Base-by-base conservation (phyloP, 305 asterid species). In the Fraxinus paxiana region DNA sequence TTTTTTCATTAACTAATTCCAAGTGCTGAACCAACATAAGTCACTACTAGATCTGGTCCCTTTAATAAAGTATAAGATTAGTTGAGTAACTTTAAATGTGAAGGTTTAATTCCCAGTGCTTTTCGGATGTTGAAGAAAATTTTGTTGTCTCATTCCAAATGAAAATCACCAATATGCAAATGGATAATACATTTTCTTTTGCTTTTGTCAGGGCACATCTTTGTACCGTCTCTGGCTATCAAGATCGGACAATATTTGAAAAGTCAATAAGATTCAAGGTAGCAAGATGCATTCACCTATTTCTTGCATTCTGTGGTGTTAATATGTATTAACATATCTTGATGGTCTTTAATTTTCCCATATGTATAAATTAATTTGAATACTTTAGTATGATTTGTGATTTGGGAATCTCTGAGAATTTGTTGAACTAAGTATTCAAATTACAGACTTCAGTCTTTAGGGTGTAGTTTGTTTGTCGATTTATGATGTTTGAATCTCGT, bases 211-310 rank as follows among this genome's bases (percentile, higher is more conserved):
- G 99, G 99, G 80, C 73, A 65, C 97, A 91, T 81, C 77, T 91
- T 54, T 87, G 92, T 77, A 90, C 98, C 43, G 92, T 95, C 77
- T 88, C 96, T 82, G 97, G 98, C 82, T 94, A 91, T 89, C 99
- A 96, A 75, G 95, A 92, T 83, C 92, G 97, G 54, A 94, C 98
- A 72, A 87, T 96, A 79, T 96, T 96, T 85, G 87, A 28, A 28
- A 28, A 28, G 30, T 92, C 79, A 89, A 94, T 73, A 94, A 97
- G 99, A 1, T 31, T 94, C 98, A 79, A 90, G 97, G 99, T 96
- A 86, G 46, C 81, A 30, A 78, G 61, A 35, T 82, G 38, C 9
- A 12, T 28, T 67, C 41, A 67, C 31, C 80, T n/a, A 75, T 77
- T 78, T 37, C 65, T 59, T 48, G 3, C 75, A n/a, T 74, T 35